Percentiles rank a stretch among this genome's conserved stretches.
Conservation (phyloP, 371 early-diverging fungal species). For the Actinomucor elegans region DNA sequence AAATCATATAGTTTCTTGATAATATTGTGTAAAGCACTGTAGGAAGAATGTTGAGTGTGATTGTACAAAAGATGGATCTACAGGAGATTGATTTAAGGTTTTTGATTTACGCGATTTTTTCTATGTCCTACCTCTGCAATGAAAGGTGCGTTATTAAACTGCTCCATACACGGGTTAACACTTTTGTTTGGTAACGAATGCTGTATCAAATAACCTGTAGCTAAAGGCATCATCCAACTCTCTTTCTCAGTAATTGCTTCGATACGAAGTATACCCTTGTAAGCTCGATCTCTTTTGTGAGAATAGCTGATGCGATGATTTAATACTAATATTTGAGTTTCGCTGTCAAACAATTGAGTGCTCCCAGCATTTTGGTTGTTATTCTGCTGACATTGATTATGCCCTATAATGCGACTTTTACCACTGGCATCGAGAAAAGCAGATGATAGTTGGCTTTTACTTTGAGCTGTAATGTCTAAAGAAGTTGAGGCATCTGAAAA, state of each 20-base stretch:
- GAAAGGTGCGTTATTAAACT: constrained; percentile 14
- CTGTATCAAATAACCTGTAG: constrained; percentile 46
- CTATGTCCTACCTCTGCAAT: constrained; percentile 42
- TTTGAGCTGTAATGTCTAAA: constrained; percentile 3
- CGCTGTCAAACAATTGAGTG: neutral
- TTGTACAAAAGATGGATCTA: constrained; percentile 22
- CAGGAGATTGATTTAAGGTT: no score
- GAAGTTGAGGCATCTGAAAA: constrained; percentile 9
- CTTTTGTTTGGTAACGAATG: constrained; percentile 24
- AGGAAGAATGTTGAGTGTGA: constrained; percentile 15
- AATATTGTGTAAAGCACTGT: constrained; percentile 31
- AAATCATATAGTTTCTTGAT: constrained; percentile 42
- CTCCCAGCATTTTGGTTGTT: no score
- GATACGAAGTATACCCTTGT: constrained; percentile 12
- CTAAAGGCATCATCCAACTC: constrained; percentile 40
- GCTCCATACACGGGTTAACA: constrained; percentile 34
- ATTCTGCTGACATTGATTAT: neutral
- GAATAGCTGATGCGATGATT: constrained; percentile 45
- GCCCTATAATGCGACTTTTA: no score
- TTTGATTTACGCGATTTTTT: no score
- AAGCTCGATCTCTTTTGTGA: constrained; percentile 26
- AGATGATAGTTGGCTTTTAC: neutral
- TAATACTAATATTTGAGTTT: constrained; percentile 39
- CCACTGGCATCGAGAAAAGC: constrained; percentile 2
- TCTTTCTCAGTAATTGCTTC: constrained; percentile 17